Percentiles rank a stretch among this genome's conserved stretches.
Conservation (phyloP, 2,329 filamentous ascomycete genomes). For the Dactylellina leptospora region DNA sequence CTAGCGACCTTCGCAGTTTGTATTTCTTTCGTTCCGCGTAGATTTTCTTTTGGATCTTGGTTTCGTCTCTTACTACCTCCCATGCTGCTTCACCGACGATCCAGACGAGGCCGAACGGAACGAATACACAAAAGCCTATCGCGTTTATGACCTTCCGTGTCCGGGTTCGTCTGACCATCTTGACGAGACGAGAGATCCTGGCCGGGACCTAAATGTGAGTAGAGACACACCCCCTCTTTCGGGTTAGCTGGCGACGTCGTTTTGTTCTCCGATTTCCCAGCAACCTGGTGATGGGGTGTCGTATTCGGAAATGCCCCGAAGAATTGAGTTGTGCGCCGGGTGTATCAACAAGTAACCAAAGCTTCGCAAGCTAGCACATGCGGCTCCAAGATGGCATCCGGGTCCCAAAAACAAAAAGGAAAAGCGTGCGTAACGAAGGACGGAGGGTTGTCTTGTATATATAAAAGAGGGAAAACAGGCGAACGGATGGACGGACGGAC, state of each 20-base stretch:
- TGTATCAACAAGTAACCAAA: too few species aligned
- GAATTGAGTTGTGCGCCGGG: slow-evolving; percentile 11
- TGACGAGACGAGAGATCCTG: slow-evolving; percentile 14
- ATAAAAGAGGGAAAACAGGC: not conserved
- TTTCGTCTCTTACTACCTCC: slow-evolving; percentile 45
- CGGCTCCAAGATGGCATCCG: too few species aligned
- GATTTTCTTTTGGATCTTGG: slow-evolving; percentile 49
- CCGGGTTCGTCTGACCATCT: slow-evolving; percentile 47
- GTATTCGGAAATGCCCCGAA: slow-evolving; percentile 18
- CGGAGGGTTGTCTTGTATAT: slow-evolving; percentile 11
- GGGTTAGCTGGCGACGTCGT: not conserved
- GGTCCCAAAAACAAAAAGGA: too few species aligned
- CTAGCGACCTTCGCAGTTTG: slow-evolving; percentile 37
- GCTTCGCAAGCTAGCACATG: too few species aligned
- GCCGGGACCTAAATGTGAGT: slow-evolving; percentile 13
- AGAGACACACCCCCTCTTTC: slow-evolving; percentile 7
- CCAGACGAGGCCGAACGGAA: slow-evolving; percentile 51
- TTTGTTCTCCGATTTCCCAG: not conserved
- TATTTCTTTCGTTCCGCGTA: slow-evolving; percentile 47
- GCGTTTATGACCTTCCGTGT: slow-evolving; percentile 53
- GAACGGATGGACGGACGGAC: slow-evolving; percentile 1
- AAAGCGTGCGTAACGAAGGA: not conserved
- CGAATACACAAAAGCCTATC: slow-evolving; percentile 50
- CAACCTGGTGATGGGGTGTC: slow-evolving; percentile 6
- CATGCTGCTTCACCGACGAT: slow-evolving; percentile 47